Evolutionary conservation across 768 basidiomycete genomes (phyloP), one percentile per base, ranked within the genome.

Genomic region (Mycena vitilis): DNA sequence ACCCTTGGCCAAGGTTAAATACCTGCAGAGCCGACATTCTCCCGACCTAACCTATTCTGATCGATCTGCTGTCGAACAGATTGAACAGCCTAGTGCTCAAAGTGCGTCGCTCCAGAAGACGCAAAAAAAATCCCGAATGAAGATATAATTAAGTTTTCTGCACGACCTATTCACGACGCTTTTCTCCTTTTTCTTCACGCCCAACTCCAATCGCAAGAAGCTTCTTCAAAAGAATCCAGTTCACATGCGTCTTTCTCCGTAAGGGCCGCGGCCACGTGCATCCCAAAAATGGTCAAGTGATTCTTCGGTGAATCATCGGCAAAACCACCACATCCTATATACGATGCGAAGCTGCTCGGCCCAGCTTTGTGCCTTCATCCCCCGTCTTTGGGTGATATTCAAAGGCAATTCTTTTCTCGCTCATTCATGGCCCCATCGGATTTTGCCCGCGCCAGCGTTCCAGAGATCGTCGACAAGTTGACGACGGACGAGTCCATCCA

Each of bases 401-500:
- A 15, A 7, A 56, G 11, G 23, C 30, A 36, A 47, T 22, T 34
- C 44, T 52, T 45, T 30, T 16, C n/a, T 23, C 55, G 1, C 30
- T 34, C 38, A 22, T 51, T 44, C 25, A 93, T 93, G 92, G 74
- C 87, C 2, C 87, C 88, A 11, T 92, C 91, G 36, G 88, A 90
- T 74, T 92, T 94, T 72, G 87, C 88, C 5, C 85, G 85, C 1
- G 91, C 87, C 7, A 76, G 89, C 75, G 81, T 94, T 54, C 81
- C 85, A 68, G 83, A 88, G 53, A 79, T 93, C 60, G 80, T 94
- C 57, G 85, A 88, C n/a, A 81, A 87, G 63, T 79, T 94, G 68
- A 91, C 90, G 2, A 89, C 86, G 0, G 92, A 93, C 44, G 93
- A 94, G 74, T 89, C 91, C 0, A 92, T 94, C 73, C 79, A 83